A percentile compares a stretch with the other conserved stretches of the same genome.
phyloP scores from a whole-genome alignment of 345 rosid species.

The Ailanthus altissimus region DNA sequence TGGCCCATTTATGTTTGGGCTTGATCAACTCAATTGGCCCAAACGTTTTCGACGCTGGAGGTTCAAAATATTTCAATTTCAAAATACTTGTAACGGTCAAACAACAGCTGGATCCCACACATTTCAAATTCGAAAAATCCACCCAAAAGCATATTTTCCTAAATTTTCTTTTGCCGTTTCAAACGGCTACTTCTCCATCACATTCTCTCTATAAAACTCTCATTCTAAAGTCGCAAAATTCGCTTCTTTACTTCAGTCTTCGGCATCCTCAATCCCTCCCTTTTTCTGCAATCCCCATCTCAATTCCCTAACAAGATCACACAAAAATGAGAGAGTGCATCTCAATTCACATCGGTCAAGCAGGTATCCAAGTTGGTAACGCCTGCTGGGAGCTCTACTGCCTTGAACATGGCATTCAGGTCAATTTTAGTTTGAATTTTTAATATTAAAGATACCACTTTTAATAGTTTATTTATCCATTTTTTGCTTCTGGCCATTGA shows the following conservation, averaged over 20 bases:
- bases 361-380: slow-evolving; percentile 24
- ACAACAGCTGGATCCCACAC: slow-evolving; percentile 10
- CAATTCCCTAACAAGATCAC: not conserved
- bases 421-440: not conserved
- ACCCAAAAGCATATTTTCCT: not conserved
- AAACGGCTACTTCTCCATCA: slow-evolving; percentile 2
- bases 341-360: slow-evolving; percentile 23
- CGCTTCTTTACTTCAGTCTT: not conserved
- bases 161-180: not conserved
- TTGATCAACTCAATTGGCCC: not conserved
- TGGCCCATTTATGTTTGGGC: not conserved
- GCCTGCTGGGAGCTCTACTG: slow-evolving; percentile 26
- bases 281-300: not conserved
- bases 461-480: not conserved
- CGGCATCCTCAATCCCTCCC: not conserved
- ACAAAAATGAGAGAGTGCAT: slow-evolving; percentile 24
- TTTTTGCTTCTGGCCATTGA: not conserved
- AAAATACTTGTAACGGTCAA: not conserved
- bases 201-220: not conserved
- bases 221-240: not conserved
- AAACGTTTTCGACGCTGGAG: not conserved
- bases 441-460: not conserved
- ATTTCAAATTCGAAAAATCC: not conserved
- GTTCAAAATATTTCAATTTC: not conserved
- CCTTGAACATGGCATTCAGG: slow-evolving; percentile 24